These are phyloP conservation scores for Phytophthora meadii DNA, from an alignment of 352 stramenopile genomes.

Conservation along the genomic window DNA sequence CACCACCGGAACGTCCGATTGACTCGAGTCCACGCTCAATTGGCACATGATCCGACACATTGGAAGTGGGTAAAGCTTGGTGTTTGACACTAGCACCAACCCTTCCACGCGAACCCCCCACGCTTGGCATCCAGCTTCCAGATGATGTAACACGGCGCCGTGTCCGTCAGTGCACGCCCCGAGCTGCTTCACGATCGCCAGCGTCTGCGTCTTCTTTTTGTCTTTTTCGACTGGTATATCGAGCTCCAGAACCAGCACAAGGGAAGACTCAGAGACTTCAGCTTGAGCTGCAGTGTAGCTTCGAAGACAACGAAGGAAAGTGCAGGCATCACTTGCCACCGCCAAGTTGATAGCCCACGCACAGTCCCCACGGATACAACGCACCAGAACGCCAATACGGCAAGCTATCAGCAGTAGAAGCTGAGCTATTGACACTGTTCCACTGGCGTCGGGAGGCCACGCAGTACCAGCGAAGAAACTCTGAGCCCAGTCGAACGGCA, in stretches of 20 bases:
- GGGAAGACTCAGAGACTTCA: slow-evolving; percentile 2
- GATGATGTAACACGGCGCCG: slow-evolving; percentile 25
- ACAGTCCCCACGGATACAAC: slow-evolving; percentile 30
- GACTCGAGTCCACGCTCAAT: neutral
- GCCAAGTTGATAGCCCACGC: slow-evolving; percentile 36
- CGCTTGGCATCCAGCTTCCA: slow-evolving; percentile 12
- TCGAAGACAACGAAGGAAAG: slow-evolving; percentile 20
- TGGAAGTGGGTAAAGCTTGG: slow-evolving; percentile 40
- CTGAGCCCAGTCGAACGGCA: slow-evolving; percentile 28
- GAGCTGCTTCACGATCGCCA: slow-evolving; percentile 12
- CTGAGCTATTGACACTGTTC: slow-evolving; percentile 22
- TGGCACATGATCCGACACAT: slow-evolving; percentile 46
- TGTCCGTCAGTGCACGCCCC: slow-evolving; percentile 14
- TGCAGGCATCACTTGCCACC: slow-evolving; percentile 21
- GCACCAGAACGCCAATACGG: slow-evolving; percentile 28
- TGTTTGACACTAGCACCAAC: slow-evolving; percentile 36
- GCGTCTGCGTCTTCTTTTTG: slow-evolving; percentile 12
- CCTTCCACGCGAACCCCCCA: slow-evolving; percentile 48
- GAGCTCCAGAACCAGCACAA: slow-evolving; percentile 24
- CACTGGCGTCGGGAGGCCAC: slow-evolving; percentile 16
- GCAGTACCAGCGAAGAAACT: slow-evolving; percentile 13
- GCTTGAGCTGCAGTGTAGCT: slow-evolving; percentile 2
- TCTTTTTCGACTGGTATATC: slow-evolving; percentile 7
- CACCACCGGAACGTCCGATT: slow-evolving; percentile 14
- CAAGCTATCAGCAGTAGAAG: slow-evolving; percentile 33